Evolutionary conservation across 345 rosid species (phyloP).

Genomic region (Cardamine occulta): DNA sequence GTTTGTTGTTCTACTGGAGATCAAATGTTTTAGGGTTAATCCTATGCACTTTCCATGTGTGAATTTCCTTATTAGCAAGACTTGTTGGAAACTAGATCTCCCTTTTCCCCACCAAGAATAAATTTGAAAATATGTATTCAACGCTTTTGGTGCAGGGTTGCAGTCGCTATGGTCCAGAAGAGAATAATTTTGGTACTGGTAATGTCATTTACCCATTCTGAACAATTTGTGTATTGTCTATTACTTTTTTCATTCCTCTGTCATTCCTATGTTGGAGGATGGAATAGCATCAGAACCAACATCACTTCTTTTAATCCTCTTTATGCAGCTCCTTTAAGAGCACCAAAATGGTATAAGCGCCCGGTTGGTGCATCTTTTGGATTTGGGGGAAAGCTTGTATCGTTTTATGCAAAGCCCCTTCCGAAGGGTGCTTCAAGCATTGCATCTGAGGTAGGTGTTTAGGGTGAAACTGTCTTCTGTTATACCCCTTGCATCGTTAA

Average conservation of each 20-base stretch:
- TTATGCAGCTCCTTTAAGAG: slow-evolving; percentile 65
- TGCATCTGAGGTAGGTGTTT: slow-evolving; percentile 68
- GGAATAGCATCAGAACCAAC: slow-evolving; percentile 17
- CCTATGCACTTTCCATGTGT: slow-evolving; percentile 5
- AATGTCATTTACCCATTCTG: slow-evolving; percentile 32
- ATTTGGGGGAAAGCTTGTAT: slow-evolving; percentile 96
- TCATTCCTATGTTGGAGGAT: slow-evolving; percentile 24
- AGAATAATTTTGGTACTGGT: slow-evolving; percentile 71
- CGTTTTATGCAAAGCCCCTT: slow-evolving; percentile 62
- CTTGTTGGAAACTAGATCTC: slow-evolving; percentile 14
- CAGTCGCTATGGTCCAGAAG: slow-evolving; percentile 60
- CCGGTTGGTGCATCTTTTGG: slow-evolving; percentile 96
- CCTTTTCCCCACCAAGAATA: neutral
- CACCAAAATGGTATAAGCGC: slow-evolving; percentile 97
- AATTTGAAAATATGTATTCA: slow-evolving; percentile 24
- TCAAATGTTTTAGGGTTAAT: slow-evolving; percentile 26
- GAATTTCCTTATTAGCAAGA: neutral
- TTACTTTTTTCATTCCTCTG: slow-evolving; percentile 13
- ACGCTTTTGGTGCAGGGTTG: slow-evolving; percentile 71
- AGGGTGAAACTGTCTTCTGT: slow-evolving; percentile 7
- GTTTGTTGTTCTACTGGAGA: slow-evolving; percentile 9
- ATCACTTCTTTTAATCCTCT: slow-evolving; percentile 13
- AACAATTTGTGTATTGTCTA: slow-evolving; percentile 13
- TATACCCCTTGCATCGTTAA: slow-evolving; percentile 9
- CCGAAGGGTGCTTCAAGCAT: slow-evolving; percentile 47